Evolutionary conservation across 2,329 filamentous ascomycete species (phyloP), one percentile per base, ranked within the genome.

Genomic region (Alternaria sp.): DNA sequence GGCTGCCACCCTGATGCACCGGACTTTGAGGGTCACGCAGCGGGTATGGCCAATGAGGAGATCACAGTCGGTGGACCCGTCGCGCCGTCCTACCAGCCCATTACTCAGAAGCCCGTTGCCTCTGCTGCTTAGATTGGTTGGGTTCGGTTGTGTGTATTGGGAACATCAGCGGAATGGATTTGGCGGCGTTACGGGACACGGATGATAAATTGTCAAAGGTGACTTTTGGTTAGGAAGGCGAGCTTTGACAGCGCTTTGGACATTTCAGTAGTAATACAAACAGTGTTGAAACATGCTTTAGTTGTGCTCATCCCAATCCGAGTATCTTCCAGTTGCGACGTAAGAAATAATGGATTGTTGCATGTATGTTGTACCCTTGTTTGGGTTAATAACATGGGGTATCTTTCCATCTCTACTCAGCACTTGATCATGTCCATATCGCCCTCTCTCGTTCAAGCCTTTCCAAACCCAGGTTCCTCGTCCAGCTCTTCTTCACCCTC

Each of bases 1-100:
- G 95, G 93, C 73, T 95, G 98, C 28, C 79, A 81, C 57, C 83
- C 82, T 7, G 72, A 74, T 49, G 60, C 77, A 51, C 70, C 72
- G 4, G 76, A 80, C 45, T 77, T 69, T 59, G 73, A 77, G 51
- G 70, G 69, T 12, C 73, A 75, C 55, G 70, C 71, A 9, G 50
- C 71, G 5, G 70, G 73, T 8, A 72, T 62, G 62, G 63, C 69
- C n/a, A 69, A 70, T 57, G 72, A 70, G 5, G 63, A 72, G 46
- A 70, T 77, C 8, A 62, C 70, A 27, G 69, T 77, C 45, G 74
- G 69, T 30, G 70, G 68, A 0, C 65, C 67, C 8, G 73, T 76
- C 14, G 73, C 70, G 8, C 74, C 76, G 2, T 64, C 68, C 7
- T 75, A 76, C 54, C 75, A 78, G 64, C 72, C 73, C 5, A 75